A percentile compares a stretch with the other conserved stretches of the same genome.
These are phyloP conservation scores for Elymus sibiricus DNA, from an alignment of 176 grass and related monocot species.

Conservation along the genomic window DNA sequence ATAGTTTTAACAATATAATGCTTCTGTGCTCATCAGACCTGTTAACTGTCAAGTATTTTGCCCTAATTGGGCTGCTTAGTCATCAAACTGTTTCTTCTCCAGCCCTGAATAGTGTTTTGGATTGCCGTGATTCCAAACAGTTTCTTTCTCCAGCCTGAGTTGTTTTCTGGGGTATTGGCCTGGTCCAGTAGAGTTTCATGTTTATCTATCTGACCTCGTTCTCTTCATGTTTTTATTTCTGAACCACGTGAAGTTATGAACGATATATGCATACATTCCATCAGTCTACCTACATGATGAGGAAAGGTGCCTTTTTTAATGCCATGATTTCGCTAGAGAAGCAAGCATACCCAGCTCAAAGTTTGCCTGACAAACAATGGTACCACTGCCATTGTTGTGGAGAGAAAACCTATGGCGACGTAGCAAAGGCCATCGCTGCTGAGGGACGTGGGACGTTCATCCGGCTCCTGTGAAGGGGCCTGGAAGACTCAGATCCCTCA, in stretches of 20 bases:
- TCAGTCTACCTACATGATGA: neutral
- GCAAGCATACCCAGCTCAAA: neutral
- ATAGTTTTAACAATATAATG: neutral
- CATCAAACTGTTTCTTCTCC: no score
- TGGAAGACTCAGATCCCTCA: no score
- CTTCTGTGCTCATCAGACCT: neutral
- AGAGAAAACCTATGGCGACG: no score
- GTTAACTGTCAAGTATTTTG: no score
- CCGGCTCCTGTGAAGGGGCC: no score
- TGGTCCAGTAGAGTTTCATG: neutral
- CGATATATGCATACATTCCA: neutral
- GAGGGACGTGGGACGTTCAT: no score
- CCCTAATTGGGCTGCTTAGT: no score
- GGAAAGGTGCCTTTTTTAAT: neutral
- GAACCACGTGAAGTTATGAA: neutral
- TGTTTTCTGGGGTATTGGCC: neutral
- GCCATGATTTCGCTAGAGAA: neutral
- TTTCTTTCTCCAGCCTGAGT: neutral
- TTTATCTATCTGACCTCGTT: neutral
- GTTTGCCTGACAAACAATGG: neutral
- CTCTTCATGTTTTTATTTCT: neutral
- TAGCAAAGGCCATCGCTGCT: no score
- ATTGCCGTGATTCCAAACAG: neutral
- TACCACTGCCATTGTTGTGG: neutral
- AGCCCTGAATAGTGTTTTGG: no score